Percentiles rank a stretch among this genome's conserved stretches.
Conservation (phyloP, 2,329 filamentous ascomycete genomes). For the Periconia sp. region DNA sequence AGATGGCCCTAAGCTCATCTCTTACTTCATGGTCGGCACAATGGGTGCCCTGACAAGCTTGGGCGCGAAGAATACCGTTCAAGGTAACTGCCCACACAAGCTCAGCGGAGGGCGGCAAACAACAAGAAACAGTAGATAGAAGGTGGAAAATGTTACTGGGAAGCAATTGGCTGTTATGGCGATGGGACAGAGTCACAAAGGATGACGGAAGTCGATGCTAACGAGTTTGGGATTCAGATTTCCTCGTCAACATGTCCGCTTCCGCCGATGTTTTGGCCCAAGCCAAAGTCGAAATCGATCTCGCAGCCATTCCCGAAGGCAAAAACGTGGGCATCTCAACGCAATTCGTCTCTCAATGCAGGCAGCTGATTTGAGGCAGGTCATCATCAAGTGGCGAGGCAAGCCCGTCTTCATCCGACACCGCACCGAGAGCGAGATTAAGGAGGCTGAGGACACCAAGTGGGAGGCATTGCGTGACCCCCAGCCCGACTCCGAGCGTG, state of each 20-base stretch:
- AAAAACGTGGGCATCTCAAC: constrained; percentile 78
- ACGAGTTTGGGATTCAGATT: constrained; percentile 65
- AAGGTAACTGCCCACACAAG: constrained; percentile 66
- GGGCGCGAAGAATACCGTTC: constrained; percentile 95
- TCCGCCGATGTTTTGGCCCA: constrained; percentile 98
- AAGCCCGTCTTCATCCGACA: constrained; percentile 99
- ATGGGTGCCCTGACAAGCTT: constrained; percentile 90
- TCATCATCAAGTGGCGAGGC: constrained; percentile 99
- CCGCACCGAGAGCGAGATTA: constrained; percentile 90
- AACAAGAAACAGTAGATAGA: constrained; percentile 1
- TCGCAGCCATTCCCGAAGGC: constrained; percentile 90
- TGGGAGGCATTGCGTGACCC: constrained; percentile 85
- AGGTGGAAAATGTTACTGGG: constrained; percentile 3
- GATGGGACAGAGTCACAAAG: constrained; percentile 25
- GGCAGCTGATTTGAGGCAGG: constrained; percentile 52
- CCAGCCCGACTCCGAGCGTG: constrained; percentile 85
- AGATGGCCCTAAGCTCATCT: constrained; percentile 80
- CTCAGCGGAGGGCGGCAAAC: constrained; percentile 10
- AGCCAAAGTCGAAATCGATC: constrained; percentile 98
- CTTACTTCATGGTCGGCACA: constrained; percentile 98
- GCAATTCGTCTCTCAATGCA: background rate
- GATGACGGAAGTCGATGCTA: constrained; percentile 33
- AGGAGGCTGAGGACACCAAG: constrained; percentile 88
- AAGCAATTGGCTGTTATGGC: constrained; percentile 35
- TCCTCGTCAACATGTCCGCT: constrained; percentile 99